Percentiles rank a stretch among this genome's conserved stretches.
These are phyloP conservation scores for Quercus agrifolia DNA, from an alignment of 306 rosid genomes.

Conservation along the genomic window DNA sequence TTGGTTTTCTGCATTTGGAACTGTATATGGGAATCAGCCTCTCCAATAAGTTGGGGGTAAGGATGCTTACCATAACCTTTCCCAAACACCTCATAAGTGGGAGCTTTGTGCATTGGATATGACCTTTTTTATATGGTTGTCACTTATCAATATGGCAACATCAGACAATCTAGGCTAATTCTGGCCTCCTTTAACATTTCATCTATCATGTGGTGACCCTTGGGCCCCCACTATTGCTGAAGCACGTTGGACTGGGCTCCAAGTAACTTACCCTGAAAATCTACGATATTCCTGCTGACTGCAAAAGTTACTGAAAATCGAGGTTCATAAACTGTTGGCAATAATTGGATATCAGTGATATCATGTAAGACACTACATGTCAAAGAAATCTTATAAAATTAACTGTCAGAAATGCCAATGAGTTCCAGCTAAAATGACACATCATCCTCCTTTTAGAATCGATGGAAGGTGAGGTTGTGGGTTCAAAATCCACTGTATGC, in stretches of 20 bases:
- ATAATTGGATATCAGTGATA: neutral
- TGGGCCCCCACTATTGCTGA: neutral
- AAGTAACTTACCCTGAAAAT: neutral
- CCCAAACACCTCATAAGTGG: too few relatives aligned
- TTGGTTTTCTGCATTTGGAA: neutral
- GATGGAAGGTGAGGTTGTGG: too few relatives aligned
- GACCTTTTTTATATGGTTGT: neutral
- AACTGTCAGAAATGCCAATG: neutral
- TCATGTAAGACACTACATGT: neutral
- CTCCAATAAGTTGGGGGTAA: too few relatives aligned
- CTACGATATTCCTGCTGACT: neutral
- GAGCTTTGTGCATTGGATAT: too few relatives aligned
- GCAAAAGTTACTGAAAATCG: neutral
- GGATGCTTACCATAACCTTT: too few relatives aligned
- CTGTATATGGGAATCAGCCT: neutral
- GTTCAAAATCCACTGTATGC: too few relatives aligned
- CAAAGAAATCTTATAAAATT: neutral
- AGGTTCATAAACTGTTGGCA: neutral
- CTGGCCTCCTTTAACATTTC: constrained; percentile 6
- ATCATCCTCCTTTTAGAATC: too few relatives aligned
- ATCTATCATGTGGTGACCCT: neutral
- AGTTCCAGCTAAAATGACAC: too few relatives aligned
- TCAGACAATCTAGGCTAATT: neutral
- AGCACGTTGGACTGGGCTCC: constrained; percentile 8
- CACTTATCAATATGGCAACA: neutral